Evolutionary conservation across 345 rosid genomes (phyloP).

Genomic region (Corchorus capsularis): DNA sequence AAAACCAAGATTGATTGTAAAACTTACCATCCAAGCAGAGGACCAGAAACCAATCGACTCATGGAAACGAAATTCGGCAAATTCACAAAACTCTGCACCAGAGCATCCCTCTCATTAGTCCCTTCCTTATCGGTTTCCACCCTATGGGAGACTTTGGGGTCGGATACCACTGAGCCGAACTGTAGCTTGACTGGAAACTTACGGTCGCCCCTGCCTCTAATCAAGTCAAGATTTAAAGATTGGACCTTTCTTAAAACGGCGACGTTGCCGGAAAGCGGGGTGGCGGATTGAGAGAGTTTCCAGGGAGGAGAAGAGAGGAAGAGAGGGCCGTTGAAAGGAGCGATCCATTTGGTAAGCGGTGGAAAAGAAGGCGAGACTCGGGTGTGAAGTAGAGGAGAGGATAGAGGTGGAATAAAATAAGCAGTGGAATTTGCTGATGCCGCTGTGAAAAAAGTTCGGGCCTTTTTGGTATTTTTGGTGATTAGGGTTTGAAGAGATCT

Average conservation of each 20-base stretch:
- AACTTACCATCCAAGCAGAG: constrained; percentile 79
- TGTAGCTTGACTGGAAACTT: constrained; percentile 36
- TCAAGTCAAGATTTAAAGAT: constrained; percentile 52
- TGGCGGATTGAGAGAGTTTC: constrained; percentile 85
- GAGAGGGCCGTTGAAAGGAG: constrained; percentile 72
- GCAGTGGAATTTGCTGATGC: constrained; percentile 18
- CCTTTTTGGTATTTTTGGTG: constrained; percentile 26
- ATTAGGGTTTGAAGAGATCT: constrained; percentile 45
- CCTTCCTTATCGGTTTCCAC: constrained; percentile 27
- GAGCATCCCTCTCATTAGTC: constrained; percentile 25
- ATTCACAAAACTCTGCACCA: constrained; percentile 63
- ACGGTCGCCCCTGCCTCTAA: constrained; percentile 33
- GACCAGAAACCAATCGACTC: constrained; percentile 81
- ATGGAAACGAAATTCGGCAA: constrained; percentile 79
- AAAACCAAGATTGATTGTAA: not conserved
- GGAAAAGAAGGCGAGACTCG: constrained; percentile 32
- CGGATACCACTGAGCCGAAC: constrained; percentile 25
- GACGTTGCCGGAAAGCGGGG: constrained; percentile 65
- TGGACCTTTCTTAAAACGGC: constrained; percentile 53
- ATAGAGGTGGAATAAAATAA: constrained; percentile 35
- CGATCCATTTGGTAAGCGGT: constrained; percentile 66
- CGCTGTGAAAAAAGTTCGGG: constrained; percentile 48
- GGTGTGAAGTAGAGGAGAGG: constrained; percentile 30
- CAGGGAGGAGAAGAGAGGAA: constrained; percentile 80
- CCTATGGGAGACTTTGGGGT: constrained; percentile 24